Percentiles rank a stretch among this genome's conserved stretches.
Evolutionary conservation across 2,329 filamentous ascomycete species (phyloP).

Genomic region (Elsinoe australis): DNA sequence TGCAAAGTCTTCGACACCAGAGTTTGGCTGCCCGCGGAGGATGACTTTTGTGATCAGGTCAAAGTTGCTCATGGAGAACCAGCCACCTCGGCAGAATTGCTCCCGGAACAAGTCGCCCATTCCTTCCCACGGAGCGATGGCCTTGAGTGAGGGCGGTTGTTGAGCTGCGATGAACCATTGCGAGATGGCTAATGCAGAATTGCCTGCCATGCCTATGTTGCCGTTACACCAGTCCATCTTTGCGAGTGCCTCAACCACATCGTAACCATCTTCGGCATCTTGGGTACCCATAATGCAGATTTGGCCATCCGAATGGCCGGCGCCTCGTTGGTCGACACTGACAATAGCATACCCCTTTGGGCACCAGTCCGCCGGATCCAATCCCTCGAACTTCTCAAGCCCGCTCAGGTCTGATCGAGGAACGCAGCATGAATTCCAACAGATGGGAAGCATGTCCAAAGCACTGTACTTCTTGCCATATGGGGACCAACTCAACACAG

Average conservation of each 20-base stretch:
- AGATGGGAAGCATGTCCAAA: too few relatives aligned
- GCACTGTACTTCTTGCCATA: too few relatives aligned
- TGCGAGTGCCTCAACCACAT: slow-evolving; percentile 35
- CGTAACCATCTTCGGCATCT: slow-evolving; percentile 37
- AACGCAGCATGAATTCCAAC: too few relatives aligned
- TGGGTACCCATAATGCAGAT: slow-evolving; percentile 21
- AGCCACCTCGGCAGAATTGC: too few relatives aligned
- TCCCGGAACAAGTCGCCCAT: too few relatives aligned
- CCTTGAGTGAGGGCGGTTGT: slow-evolving; percentile 33
- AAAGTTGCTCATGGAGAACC: too few relatives aligned
- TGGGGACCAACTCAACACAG: too few relatives aligned
- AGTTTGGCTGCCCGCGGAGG: too few relatives aligned
- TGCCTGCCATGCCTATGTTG: slow-evolving; percentile 35
- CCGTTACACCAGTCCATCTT: slow-evolving; percentile 36
- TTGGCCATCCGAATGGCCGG: slow-evolving; percentile 27
- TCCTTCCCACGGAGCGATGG: slow-evolving; percentile 38
- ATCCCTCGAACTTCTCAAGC: slow-evolving; percentile 24
- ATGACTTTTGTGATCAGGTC: too few relatives aligned
- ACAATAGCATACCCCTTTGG: slow-evolving; percentile 26
- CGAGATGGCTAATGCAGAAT: slow-evolving; percentile 33
- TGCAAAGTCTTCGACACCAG: too few relatives aligned
- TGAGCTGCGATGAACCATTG: slow-evolving; percentile 36
- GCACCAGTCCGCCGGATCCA: not conserved
- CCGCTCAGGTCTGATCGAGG: too few relatives aligned
- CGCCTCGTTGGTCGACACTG: slow-evolving; percentile 25